Conservation (phyloP, 2,329 filamentous ascomycete genomes). For the Beauveria scarabaeidicola region DNA sequence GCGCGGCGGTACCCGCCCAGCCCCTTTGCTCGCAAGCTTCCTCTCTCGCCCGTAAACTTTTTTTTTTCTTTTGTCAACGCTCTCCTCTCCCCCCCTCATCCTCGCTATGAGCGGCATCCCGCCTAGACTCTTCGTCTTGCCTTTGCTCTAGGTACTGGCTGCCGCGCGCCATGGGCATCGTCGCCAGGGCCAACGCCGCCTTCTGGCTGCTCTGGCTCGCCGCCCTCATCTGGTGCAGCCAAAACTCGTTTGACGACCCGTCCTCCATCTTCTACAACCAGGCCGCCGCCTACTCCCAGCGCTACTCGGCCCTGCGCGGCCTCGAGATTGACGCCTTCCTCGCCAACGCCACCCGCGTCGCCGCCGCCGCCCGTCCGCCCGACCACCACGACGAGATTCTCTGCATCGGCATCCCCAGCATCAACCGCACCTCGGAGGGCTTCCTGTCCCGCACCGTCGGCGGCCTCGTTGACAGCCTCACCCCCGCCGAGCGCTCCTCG, state of each 20-base stretch:
- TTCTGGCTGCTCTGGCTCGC: slow-evolving; percentile 24
- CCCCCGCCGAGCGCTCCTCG: slow-evolving; percentile 21
- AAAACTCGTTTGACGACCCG: slow-evolving; percentile 26
- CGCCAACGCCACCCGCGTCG: slow-evolving; percentile 8
- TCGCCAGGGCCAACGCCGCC: slow-evolving; percentile 19
- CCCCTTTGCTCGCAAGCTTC: not conserved
- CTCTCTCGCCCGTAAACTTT: not conserved
- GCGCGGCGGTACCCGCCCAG: not conserved
- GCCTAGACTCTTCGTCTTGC: not conserved
- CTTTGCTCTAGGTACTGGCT: not conserved
- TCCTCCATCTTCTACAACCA: slow-evolving; percentile 26
- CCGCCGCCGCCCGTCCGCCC: not conserved
- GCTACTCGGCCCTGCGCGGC: slow-evolving; percentile 20
- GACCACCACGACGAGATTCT: slow-evolving; percentile 13
- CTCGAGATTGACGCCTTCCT: slow-evolving; percentile 21
- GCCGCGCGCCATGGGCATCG: slow-evolving; percentile 3
- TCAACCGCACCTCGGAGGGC: slow-evolving; percentile 23
- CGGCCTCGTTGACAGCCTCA: slow-evolving; percentile 24
- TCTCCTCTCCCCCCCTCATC: not conserved
- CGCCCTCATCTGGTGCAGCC: slow-evolving; percentile 21
- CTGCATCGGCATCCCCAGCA: slow-evolving; percentile 27
- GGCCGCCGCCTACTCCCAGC: slow-evolving; percentile 19
- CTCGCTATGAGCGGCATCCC: slow-evolving; percentile 5
- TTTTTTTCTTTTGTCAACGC: not conserved
- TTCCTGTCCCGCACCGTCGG: slow-evolving; percentile 23